Evolutionary conservation across 768 basidiomycete genomes (phyloP).

Genomic region (Agrocybe praecox): DNA sequence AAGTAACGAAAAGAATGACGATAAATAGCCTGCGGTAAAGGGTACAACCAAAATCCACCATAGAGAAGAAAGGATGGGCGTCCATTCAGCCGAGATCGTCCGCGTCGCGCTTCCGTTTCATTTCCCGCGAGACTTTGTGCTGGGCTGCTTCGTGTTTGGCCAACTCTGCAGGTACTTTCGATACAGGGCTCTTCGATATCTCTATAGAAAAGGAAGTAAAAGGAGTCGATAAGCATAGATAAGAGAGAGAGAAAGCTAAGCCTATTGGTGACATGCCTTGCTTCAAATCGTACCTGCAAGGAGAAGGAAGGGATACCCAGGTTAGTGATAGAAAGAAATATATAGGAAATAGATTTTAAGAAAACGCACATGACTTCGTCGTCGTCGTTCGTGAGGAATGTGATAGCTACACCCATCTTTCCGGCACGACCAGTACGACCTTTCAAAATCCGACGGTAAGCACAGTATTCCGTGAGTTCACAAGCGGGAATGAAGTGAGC

Average conservation of each 20-base stretch:
- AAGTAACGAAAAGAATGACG: no score
- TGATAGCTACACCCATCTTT: slow-evolving; percentile 91
- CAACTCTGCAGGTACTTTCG: slow-evolving; percentile 85
- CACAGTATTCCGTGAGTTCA: background rate
- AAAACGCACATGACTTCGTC: slow-evolving; percentile 91
- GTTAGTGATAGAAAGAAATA: slow-evolving; percentile 3
- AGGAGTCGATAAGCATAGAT: background rate
- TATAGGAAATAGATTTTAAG: slow-evolving; percentile 18
- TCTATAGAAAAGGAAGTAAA: slow-evolving; percentile 46
- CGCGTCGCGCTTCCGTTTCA: slow-evolving; percentile 91
- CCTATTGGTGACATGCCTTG: slow-evolving; percentile 58
- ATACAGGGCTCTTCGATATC: slow-evolving; percentile 92
- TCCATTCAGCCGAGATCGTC: slow-evolving; percentile 62
- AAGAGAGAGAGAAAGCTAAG: background rate
- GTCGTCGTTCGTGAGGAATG: slow-evolving; percentile 95
- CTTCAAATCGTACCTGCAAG: slow-evolving; percentile 88
- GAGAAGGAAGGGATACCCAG: slow-evolving; percentile 11
- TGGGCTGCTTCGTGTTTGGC: slow-evolving; percentile 92
- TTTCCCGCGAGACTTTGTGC: slow-evolving; percentile 88
- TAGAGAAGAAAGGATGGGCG: background rate
- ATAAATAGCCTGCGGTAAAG: no score
- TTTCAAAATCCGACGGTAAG: slow-evolving; percentile 27
- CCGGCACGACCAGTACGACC: slow-evolving; percentile 98
- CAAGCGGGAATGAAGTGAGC: slow-evolving; percentile 23
- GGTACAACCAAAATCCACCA: background rate